Evolutionary conservation across 2,329 filamentous ascomycete genomes (phyloP), one percentile per base, ranked within the genome.

Genomic region (Colletotrichum siamense): DNA sequence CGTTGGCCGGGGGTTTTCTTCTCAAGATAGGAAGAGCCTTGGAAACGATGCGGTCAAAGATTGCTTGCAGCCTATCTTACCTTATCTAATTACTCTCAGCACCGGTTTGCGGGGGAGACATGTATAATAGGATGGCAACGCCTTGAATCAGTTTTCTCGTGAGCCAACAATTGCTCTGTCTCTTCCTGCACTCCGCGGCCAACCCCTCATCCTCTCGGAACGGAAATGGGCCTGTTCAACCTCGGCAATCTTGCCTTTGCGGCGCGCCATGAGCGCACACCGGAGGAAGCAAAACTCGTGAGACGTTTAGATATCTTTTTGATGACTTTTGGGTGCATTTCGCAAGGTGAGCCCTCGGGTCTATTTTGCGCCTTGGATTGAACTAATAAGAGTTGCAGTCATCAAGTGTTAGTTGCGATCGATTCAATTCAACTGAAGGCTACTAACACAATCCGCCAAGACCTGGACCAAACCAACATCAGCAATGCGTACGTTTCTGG

Each of bases 401-500:
- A 79, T 79, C 73, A 79, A 79, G 68, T 79, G 77, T 63, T 62
- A 68, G 62, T 57, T 26, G n/a, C 24, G n/a, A 26, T 28, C 10
- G 16, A 12, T 5, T 63, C 18, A n/a, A 26, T 61, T 28, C 18
- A 8, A 26, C 15, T 57, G 36, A 30, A 8, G n/a, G 72, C 84
- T 81, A 34, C 36, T 63, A 13, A 70, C 34, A 15, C 15, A 22
- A 10, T 30, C 16, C 22, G 26, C 30, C 24, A 67, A 76, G 73
- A 73, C 63, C 83, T 86, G 12, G 84, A 86, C 66, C 82, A 85
- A n/a, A 84, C 82, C 18, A 86, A 86, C 55, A 81, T 86, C 18
- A 81, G 66, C 55, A 88, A 88, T 79, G 87, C 87, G 8, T 88
- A 88, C 78, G 87, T 89, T 12, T 87, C 85, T 15, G 88, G 87